A percentile compares a stretch with the other conserved stretches of the same genome.
phyloP scores from a whole-genome alignment of 441 rosid genomes.

The Pelargonium australe region DNA sequence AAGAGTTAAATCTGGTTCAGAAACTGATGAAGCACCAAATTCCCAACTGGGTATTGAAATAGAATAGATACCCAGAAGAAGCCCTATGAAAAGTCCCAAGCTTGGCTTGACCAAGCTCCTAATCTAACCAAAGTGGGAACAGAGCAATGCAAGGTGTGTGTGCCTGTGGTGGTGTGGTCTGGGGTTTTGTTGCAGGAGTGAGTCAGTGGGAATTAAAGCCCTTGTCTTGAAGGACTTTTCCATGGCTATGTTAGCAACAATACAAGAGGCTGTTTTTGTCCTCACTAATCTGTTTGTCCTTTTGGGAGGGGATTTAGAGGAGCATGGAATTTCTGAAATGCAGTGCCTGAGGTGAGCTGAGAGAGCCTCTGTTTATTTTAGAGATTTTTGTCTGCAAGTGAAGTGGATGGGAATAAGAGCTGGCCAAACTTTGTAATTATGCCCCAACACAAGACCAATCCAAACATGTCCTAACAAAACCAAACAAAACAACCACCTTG shows the following conservation, averaged over 20 bases:
- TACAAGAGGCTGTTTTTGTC: constrained; percentile 53
- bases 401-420: constrained; percentile 51
- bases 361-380: constrained; percentile 9
- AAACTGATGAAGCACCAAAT: constrained; percentile 9
- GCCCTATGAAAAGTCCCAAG: constrained; percentile 20
- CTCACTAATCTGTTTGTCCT: constrained; percentile 41
- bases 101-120: constrained; percentile 17
- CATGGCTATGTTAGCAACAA: constrained; percentile 48
- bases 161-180: constrained; percentile 10
- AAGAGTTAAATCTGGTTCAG: neutral
- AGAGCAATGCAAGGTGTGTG: constrained; percentile 15
- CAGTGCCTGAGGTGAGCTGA: constrained; percentile 15
- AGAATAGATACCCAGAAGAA: constrained; percentile 21
- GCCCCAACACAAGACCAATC: constrained; percentile 23
- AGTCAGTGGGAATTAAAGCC: constrained; percentile 29
- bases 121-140: constrained; percentile 29
- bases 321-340: constrained; percentile 64
- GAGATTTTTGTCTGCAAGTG: constrained; percentile 27
- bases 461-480: constrained; percentile 51
- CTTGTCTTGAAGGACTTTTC: constrained; percentile 27
- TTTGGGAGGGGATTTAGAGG: constrained; percentile 35
- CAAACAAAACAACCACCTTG: constrained; percentile 34
- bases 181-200: constrained; percentile 28
- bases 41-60: constrained; percentile 26
- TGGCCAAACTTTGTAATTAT: constrained; percentile 43